Evolutionary conservation across 768 basidiomycete species (phyloP).

Genomic region (Collybiopsis luxurians): DNA sequence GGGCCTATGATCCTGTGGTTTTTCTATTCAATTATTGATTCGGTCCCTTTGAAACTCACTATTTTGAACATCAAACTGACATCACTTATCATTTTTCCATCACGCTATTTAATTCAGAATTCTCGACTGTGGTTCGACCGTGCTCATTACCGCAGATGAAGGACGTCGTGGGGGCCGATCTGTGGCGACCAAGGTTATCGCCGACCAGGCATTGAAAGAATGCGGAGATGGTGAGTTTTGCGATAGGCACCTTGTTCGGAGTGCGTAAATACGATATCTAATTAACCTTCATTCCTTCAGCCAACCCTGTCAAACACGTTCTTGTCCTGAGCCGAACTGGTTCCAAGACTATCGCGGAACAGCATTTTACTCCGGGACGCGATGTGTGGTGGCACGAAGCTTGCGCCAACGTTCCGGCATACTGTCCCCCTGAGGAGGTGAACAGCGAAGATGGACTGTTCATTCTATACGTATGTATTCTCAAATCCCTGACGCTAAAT

Average conservation of each 20-base stretch:
- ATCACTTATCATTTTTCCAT: too few species aligned
- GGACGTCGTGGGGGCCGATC: constrained; percentile 91
- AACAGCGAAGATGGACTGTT: constrained; percentile 94
- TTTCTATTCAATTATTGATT: neutral
- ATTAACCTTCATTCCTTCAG: neutral
- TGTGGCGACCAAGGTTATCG: constrained; percentile 93
- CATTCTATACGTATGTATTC: constrained; percentile 96
- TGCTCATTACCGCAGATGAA: constrained; percentile 96
- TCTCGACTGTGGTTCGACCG: constrained; percentile 82
- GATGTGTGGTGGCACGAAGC: constrained; percentile 99
- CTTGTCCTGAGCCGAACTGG: constrained; percentile 90
- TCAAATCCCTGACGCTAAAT: too few species aligned
- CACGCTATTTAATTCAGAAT: constrained; percentile 46
- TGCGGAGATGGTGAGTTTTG: constrained; percentile 44
- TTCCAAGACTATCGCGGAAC: constrained; percentile 44
- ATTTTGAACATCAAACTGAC: neutral
- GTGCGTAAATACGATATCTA: too few species aligned
- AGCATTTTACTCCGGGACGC: constrained; percentile 56
- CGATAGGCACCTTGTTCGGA: neutral
- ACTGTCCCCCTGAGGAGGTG: constrained; percentile 89
- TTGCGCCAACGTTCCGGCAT: constrained; percentile 74
- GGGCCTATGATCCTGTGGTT: neutral
- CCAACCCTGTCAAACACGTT: constrained; percentile 73
- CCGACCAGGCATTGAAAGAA: constrained; percentile 84
- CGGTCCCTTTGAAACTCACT: neutral